These are phyloP conservation scores for Fonsecaea pugnacius DNA, from an alignment of 2,329 filamentous ascomycete genomes.

Conservation along the genomic window DNA sequence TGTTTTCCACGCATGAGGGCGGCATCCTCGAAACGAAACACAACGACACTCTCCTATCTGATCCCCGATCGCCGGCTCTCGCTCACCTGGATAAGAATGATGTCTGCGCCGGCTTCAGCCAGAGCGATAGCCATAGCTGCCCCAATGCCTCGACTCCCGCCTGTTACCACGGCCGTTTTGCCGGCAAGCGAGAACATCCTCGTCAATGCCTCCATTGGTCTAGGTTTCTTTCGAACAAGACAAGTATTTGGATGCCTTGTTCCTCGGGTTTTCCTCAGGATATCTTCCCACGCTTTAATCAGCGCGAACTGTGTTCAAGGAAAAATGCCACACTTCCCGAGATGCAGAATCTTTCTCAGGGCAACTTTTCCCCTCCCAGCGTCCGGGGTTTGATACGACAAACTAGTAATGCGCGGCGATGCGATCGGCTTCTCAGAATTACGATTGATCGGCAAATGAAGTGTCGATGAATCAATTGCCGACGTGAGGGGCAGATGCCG, in stretches of 20 bases:
- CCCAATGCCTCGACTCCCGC: conserved; percentile 55
- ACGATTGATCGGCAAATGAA: conserved; percentile 13
- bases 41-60: not conserved
- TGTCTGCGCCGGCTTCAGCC: conserved; percentile 54
- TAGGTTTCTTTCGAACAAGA: not conserved
- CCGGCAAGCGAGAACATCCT: conserved; percentile 41
- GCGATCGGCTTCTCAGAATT: not conserved
- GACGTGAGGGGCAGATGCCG: conserved; percentile 14
- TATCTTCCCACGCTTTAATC: not conserved
- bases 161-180: conserved; percentile 51
- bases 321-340: not conserved
- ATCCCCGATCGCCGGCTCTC: not conserved
- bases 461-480: not conserved
- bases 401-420: conserved; percentile 13
- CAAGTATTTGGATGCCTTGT: not conserved
- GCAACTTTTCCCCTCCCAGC: not conserved
- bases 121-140: conserved; percentile 53
- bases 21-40: not conserved
- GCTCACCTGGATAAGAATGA: conserved; percentile 46
- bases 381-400: not conserved
- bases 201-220: conserved; percentile 22
- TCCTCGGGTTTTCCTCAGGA: not conserved
- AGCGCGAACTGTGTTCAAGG: not conserved
- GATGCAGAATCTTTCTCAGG: not conserved
- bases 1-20: not conserved